phyloP scores from a whole-genome alignment of 2,329 filamentous ascomycete species.

The Colletotrichum sojae region DNA sequence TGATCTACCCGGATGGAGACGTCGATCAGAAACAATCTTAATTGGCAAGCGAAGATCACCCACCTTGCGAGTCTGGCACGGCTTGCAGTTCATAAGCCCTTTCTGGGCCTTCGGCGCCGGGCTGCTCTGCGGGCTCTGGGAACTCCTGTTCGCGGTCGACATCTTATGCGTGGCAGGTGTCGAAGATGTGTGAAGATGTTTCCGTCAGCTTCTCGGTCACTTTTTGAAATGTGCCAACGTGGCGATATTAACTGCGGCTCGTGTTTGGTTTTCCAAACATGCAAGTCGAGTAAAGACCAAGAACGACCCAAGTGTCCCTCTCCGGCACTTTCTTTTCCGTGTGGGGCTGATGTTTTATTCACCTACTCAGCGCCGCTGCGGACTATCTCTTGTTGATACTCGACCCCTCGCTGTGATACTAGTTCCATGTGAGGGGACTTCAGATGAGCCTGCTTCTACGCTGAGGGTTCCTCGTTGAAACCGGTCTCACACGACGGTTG shows the following conservation, averaged over 20 bases:
- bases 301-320: conserved; percentile 15
- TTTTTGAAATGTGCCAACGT: conserved; percentile 15
- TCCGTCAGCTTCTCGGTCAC: too few relatives aligned
- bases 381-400: conserved; percentile 26
- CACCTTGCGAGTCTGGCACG: conserved; percentile 34
- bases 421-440: conserved; percentile 28
- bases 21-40: conserved; percentile 38
- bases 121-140: conserved; percentile 30
- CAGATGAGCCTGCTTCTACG: conserved; percentile 29
- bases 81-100: conserved; percentile 37
- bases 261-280: conserved; percentile 23
- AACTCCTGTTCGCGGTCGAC: conserved; percentile 23
- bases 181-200: too few relatives aligned
- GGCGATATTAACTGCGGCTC: conserved; percentile 32
- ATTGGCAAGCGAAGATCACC: background rate
- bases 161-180: conserved; percentile 9
- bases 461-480: conserved; percentile 32
- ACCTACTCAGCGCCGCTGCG: conserved; percentile 2
- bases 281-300: background rate
- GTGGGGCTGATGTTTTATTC: conserved; percentile 31
- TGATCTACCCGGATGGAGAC: conserved; percentile 28
- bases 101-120: conserved; percentile 12
- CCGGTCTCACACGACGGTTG: conserved; percentile 24
- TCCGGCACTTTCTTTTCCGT: conserved; percentile 31
- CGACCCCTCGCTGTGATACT: conserved; percentile 34